Base-by-base conservation (phyloP, 495 filamentous ascomycete species). In the Cercophora sp. region DNA sequence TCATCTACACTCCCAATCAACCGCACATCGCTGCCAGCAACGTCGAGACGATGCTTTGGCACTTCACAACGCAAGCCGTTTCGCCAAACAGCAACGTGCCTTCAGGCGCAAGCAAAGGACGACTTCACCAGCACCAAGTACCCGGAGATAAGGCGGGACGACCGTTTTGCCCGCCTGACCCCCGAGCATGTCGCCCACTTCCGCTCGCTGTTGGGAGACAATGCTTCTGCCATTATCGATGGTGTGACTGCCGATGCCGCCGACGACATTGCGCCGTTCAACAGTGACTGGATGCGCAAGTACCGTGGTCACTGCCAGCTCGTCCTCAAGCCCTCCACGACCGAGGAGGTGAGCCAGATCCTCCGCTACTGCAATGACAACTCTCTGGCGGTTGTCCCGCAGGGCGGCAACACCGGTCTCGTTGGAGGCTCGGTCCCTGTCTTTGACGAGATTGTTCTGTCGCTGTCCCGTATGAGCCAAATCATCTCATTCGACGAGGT, bases 271-370 rank as follows among this genome's bases (percentile, higher is more conserved):
- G 89, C 92, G 62, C 81, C 90, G 13, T 97, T 89, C 80, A 98
- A 98, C 73, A 82, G 80, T 58, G 93, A 98, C 73, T 98, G 93
- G 93, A 97, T 97, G 94, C 83, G 88, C 67, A 98, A 98, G 69
- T 98, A 96, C 74, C 85, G 89, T 31, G 93, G 93, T 31, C 91
- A 96, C 65, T 83, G 87, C 46, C 80, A 83, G 50, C 74, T 98
- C 8, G 89, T 96, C 8, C 73, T 98, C 40, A 96, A 92, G 70
- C 93, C 93, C 8, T 74, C 75, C 27, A 82, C 79, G 9, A 89
- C 89, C 2, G 81, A 89, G 53, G 86, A 98, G 69, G 84, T 96
- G 63, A 91, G 87, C 78, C 76, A 87, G 69, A 84, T 96, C 34
- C 66, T 98, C 57, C 83, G 84, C 67, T 94, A 96, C 79, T 97